phyloP scores from a whole-genome alignment of 2,329 filamentous ascomycete species.

The Penicillium italicum region DNA sequence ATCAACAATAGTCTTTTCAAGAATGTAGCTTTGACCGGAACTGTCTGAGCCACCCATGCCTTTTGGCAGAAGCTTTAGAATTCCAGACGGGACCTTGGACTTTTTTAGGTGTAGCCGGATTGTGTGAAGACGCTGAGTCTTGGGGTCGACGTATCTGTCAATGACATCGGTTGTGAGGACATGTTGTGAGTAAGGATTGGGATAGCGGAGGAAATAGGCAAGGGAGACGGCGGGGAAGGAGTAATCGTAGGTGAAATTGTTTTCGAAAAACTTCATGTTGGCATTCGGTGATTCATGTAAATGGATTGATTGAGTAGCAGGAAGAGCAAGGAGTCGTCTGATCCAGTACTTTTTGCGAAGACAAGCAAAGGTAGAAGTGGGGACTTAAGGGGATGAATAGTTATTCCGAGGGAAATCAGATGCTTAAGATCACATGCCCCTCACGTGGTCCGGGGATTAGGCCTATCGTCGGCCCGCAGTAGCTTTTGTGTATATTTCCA shows the following conservation, averaged over 20 bases:
- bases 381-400: neutral
- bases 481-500: neutral
- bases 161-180: constrained; percentile 65
- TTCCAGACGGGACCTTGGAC: constrained; percentile 59
- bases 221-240: constrained; percentile 63
- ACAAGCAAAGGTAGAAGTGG: constrained; percentile 11
- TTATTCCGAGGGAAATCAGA: constrained; percentile 5
- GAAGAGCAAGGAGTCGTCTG: constrained; percentile 14
- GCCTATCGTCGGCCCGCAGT: constrained; percentile 6
- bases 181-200: constrained; percentile 63
- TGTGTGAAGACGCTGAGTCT: constrained; percentile 58
- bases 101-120: constrained; percentile 61
- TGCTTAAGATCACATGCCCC: neutral
- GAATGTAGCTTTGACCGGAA: constrained; percentile 60
- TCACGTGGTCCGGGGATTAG: constrained; percentile 2
- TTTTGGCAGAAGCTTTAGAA: constrained; percentile 59
- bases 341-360: constrained; percentile 19
- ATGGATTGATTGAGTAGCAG: constrained; percentile 2
- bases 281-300: constrained; percentile 14
- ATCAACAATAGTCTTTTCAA: constrained; percentile 61
- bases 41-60: constrained; percentile 56
- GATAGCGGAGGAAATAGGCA: constrained; percentile 66
- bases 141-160: constrained; percentile 58
- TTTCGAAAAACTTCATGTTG: constrained; percentile 54
- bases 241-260: constrained; percentile 60